phyloP scores from a whole-genome alignment of 345 rosid genomes.

The Populus ilicifolia region DNA sequence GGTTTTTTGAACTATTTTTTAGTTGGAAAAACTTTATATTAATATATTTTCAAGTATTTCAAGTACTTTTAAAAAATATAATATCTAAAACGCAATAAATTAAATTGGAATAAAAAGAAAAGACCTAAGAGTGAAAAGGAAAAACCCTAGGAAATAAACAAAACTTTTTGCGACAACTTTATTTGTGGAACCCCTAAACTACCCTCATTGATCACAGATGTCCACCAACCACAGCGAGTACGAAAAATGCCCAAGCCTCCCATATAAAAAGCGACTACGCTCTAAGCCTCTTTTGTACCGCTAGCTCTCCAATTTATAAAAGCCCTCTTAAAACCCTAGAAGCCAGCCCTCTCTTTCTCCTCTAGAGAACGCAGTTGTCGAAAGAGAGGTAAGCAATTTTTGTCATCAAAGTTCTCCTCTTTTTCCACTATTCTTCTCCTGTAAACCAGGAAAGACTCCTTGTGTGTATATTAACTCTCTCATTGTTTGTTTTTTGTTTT shows the following conservation, averaged over 20 bases:
- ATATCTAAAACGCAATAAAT: too few relatives aligned
- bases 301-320: neutral
- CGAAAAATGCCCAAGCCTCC: neutral
- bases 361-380: neutral
- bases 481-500: neutral
- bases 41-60: too few relatives aligned
- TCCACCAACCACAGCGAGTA: neutral
- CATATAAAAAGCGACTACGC: neutral
- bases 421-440: neutral
- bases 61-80: too few relatives aligned
- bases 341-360: neutral
- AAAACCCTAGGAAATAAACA: too few relatives aligned
- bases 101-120: too few relatives aligned
- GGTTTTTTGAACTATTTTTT: too few relatives aligned
- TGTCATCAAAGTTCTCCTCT: neutral
- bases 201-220: neutral
- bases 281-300: neutral
- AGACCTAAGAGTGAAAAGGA: too few relatives aligned
- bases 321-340: constrained; percentile 2
- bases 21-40: too few relatives aligned
- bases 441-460: neutral
- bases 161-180: too few relatives aligned
- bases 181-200: neutral
- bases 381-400: neutral
- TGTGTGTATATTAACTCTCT: neutral